Base-by-base conservation (phyloP, 352 stramenopile genomes). In the Phytophthora litchii region DNA sequence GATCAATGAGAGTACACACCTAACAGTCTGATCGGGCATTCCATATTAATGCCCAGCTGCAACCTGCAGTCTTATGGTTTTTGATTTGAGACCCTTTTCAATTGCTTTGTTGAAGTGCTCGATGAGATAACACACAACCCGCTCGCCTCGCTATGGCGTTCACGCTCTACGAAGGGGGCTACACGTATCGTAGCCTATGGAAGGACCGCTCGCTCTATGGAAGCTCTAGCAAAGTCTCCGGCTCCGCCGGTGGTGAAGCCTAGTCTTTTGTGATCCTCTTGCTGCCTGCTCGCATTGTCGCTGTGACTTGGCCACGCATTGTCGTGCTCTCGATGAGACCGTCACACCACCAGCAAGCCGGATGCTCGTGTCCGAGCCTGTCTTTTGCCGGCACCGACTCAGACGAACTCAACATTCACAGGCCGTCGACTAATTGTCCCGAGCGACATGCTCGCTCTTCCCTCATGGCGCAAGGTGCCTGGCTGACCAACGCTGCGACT, bases 381-480 rank as follows among this genome's bases (percentile, higher is more conserved):
- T 47, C 20, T 32, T 47, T 47, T 47, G 40, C 40, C 40, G 13
- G 12, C 21, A 21, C 21, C 23, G 23, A 27, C 23, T 27, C 23
- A 27, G 23, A 27, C 23, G 5, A 27, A 27, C 23, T 27, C 1
- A 29, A 45, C 38, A 20, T 46, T 46, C 40, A 11, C 20, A 46
- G 19, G 23, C 20, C 21, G 40, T 47, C 40, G 40, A 34, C 40
- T 47, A 47, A 47, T 47, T 47, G 40, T 47, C 19, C 40, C 40
- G 40, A 47, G 40, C 20, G 40, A 47, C 40, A 32, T 47, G 20
- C 19, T 27, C 11, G 19, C 40, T 19, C 13, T 32, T 47, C 40
- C 40, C 40, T 9, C 40, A 32, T 27, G 20, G 37, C 17, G 17
- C 37, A 43, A 16, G 37, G 5, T 27, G 37, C 17, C 37, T 17